Conservation (phyloP, 2,329 filamentous ascomycete species). For the Phoma sp. region DNA sequence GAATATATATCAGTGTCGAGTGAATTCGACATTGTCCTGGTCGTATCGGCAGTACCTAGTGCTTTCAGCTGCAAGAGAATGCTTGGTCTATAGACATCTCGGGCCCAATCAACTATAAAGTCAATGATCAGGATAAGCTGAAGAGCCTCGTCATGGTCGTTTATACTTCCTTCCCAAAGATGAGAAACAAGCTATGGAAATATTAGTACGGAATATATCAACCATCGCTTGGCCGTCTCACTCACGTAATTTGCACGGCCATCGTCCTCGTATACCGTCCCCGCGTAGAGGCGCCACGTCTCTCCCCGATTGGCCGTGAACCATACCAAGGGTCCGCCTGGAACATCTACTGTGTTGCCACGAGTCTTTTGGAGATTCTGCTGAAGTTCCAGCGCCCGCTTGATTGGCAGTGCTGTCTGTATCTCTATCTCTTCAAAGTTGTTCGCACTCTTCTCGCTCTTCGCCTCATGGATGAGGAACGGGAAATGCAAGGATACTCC, state of each 20-base stretch:
- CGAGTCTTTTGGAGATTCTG: conserved; percentile 14
- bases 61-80: conserved; percentile 25
- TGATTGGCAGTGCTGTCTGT: conserved; percentile 26
- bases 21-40: not conserved
- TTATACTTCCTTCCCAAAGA: conserved; percentile 30
- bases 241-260: not conserved
- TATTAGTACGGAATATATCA: not conserved
- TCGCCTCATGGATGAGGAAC: conserved; percentile 30
- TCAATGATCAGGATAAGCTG: conserved; percentile 32
- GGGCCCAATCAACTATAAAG: conserved; percentile 33
- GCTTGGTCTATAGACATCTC: conserved; percentile 24
- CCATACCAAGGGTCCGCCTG: conserved; percentile 28
- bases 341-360: conserved; percentile 22
- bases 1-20: not conserved
- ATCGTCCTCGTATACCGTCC: not conserved
- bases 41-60: not conserved
- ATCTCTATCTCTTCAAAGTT: conserved; percentile 26
- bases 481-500: conserved; percentile 23
- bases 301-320: conserved; percentile 27
- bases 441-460: conserved; percentile 19
- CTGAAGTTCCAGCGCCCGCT: conserved; percentile 21
- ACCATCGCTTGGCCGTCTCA: conserved; percentile 5
- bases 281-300: conserved; percentile 27
- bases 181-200: not conserved
- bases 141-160: conserved; percentile 20